Conservation (phyloP, 2,329 filamentous ascomycete genomes). For the Lachnellula cervina region DNA sequence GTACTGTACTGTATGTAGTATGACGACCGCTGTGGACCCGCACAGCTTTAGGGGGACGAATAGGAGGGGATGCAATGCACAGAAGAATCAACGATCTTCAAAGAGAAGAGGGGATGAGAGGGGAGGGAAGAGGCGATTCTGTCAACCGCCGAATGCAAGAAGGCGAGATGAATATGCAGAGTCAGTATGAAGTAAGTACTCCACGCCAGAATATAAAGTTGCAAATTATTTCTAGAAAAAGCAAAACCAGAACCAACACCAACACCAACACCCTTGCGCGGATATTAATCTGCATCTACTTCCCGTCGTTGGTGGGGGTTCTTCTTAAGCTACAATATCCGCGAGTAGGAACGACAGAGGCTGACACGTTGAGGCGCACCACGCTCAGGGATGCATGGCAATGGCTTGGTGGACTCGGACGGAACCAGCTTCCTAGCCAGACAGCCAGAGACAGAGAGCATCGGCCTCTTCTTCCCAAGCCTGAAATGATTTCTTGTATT, state of each 20-base stretch:
- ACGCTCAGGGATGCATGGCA: neutral
- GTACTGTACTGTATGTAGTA: conserved; percentile 7
- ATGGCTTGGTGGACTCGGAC: neutral
- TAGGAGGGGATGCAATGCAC: neutral
- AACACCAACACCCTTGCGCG: no score
- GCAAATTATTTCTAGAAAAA: no score
- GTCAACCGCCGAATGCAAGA: neutral
- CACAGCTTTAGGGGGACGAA: neutral
- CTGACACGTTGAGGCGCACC: conserved; percentile 21
- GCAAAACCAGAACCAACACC: no score
- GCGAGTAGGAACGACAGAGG: conserved; percentile 20
- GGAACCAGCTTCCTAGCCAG: neutral
- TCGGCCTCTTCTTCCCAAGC: no score
- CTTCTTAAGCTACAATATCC: conserved; percentile 2
- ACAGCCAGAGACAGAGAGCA: no score
- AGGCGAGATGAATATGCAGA: neutral
- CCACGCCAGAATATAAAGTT: neutral
- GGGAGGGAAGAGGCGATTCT: neutral
- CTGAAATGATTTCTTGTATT: no score
- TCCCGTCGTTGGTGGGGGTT: no score
- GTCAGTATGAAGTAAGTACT: neutral
- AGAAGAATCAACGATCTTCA: neutral
- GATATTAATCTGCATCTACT: no score
- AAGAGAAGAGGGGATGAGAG: no score
- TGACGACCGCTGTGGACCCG: conserved; percentile 17